Percentiles rank a stretch among this genome's conserved stretches.
Conservation (phyloP, 768 basidiomycete genomes). For the Mycena olivaceomarginata region DNA sequence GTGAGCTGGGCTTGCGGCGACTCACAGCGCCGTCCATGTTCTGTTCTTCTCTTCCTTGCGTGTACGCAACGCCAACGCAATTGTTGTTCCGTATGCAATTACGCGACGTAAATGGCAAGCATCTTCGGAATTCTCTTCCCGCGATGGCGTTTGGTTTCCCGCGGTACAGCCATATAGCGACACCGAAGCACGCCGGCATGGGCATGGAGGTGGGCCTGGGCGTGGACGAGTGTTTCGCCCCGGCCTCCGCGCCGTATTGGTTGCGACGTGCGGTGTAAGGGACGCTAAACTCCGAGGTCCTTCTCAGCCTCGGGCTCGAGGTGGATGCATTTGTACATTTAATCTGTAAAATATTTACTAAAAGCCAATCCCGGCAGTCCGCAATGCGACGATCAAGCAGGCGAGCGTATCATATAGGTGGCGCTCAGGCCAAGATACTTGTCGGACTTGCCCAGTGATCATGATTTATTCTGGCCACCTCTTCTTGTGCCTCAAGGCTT, state of each 20-base stretch:
- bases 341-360: no score
- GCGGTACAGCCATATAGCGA: constrained; percentile 8
- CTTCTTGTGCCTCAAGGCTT: no score
- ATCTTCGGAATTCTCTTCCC: background rate
- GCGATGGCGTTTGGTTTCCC: background rate
- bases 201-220: background rate
- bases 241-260: background rate
- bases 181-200: background rate
- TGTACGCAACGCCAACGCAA: background rate
- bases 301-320: no score
- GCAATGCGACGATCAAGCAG: no score
- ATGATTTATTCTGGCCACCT: no score
- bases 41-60: background rate
- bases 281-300: background rate
- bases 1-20: background rate
- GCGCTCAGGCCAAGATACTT: no score
- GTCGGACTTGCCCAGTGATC: no score
- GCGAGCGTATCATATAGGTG: no score
- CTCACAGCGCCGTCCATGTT: background rate
- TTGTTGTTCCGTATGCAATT: background rate
- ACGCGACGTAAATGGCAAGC: background rate
- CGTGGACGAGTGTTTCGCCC: background rate
- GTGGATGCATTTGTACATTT: no score
- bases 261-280: background rate
- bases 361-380: no score